Evolutionary conservation across 176 grass and related monocot species (phyloP).

Genomic region (Tillandsia leiboldiana): DNA sequence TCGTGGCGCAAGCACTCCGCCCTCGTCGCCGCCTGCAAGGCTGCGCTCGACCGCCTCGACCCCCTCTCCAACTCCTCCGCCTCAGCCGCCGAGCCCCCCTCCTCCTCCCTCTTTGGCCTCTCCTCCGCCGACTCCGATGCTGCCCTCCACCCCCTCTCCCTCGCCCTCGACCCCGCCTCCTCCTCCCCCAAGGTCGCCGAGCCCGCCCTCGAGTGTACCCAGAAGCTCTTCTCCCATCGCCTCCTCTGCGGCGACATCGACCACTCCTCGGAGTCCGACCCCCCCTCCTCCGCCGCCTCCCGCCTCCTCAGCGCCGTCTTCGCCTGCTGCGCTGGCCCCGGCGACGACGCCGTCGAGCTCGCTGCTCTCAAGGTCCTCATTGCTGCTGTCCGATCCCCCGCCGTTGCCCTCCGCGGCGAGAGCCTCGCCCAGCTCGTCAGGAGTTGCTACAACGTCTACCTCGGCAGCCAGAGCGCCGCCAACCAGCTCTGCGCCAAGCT

Average conservation of each 20-base stretch:
- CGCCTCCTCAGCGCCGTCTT: conserved; percentile 47
- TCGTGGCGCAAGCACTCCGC: conserved; percentile 75
- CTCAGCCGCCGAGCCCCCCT: conserved; percentile 29
- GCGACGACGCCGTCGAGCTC: conserved; percentile 65
- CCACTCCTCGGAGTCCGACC: conserved; percentile 1
- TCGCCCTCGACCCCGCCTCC: conserved; percentile 56
- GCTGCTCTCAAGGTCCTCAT: conserved; percentile 63
- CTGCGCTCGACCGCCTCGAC: conserved; percentile 68
- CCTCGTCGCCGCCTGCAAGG: conserved; percentile 76
- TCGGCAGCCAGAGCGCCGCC: conserved; percentile 59
- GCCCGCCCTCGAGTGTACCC: conserved; percentile 63
- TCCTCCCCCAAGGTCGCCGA: conserved; percentile 66
- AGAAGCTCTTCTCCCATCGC: conserved; percentile 54
- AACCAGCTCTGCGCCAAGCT: conserved; percentile 93
- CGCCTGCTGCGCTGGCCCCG: conserved; percentile 38
- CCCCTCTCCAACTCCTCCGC: conserved; percentile 20
- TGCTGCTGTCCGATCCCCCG: conserved; percentile 53
- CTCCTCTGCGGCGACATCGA: conserved; percentile 58
- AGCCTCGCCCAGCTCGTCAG: conserved; percentile 58
- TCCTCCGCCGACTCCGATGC: conserved; percentile 32
- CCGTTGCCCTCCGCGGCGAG: conserved; percentile 48
- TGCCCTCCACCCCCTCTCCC: conserved; percentile 40
- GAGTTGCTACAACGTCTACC: conserved; percentile 88
- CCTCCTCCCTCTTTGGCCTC: conserved; percentile 32
- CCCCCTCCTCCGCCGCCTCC: conserved; percentile 23